Conservation (phyloP, 352 stramenopile species). For the Phytophthora niederhauseri region DNA sequence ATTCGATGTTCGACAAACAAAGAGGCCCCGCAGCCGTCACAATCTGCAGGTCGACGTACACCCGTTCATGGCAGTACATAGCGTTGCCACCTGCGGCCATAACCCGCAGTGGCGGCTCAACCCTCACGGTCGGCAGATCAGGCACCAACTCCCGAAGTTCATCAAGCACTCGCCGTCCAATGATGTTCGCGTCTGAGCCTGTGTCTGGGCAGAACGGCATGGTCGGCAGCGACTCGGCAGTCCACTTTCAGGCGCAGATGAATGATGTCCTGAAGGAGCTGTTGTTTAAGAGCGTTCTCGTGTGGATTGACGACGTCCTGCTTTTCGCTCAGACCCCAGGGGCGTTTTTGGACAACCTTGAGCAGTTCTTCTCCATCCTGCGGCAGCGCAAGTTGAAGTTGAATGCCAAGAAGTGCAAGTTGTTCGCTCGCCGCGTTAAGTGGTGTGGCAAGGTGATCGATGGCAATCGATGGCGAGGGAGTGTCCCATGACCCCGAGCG, state of each 20-base stretch:
- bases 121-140: not conserved
- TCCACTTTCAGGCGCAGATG: conserved; percentile 19
- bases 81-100: not conserved
- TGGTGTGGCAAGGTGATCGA: too few species aligned
- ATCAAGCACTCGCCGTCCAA: not conserved
- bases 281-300: conserved; percentile 4
- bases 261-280: conserved; percentile 12
- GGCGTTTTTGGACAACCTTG: too few species aligned
- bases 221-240: not conserved
- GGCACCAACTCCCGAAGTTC: not conserved
- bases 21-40: conserved; percentile 7
- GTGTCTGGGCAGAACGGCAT: not conserved
- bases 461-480: too few species aligned
- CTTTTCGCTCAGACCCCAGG: not conserved
- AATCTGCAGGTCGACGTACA: not conserved
- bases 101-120: not conserved
- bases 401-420: too few species aligned
- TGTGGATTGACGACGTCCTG: conserved; percentile 18
- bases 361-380: too few species aligned
- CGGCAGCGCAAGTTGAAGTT: too few species aligned
- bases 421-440: too few species aligned
- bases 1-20: conserved; percentile 11
- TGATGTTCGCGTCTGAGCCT: not conserved
- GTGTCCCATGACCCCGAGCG: too few species aligned
- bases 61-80: not conserved